These are phyloP conservation scores for Pseudofabraea citricarpa DNA, from an alignment of 2,329 filamentous ascomycete genomes.

Conservation along the genomic window DNA sequence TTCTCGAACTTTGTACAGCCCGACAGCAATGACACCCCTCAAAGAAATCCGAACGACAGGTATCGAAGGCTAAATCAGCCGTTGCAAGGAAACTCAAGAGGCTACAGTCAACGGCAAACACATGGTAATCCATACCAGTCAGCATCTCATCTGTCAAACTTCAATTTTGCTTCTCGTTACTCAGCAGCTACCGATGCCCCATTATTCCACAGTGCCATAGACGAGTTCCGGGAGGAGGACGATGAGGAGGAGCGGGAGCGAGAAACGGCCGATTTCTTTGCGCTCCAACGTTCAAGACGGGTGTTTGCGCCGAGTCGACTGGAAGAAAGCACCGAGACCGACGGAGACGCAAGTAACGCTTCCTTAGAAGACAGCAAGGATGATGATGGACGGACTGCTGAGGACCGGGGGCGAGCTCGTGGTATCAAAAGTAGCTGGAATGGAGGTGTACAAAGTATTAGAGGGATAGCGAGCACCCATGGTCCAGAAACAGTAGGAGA, in stretches of 20 bases:
- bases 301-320: conserved; percentile 82
- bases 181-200: conserved; percentile 73
- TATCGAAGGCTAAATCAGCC: conserved; percentile 22
- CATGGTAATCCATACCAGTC: conserved; percentile 76
- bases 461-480: conserved; percentile 20
- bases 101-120: conserved; percentile 18
- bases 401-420: conserved; percentile 37
- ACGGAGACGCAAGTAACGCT: conserved; percentile 60
- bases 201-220: conserved; percentile 87
- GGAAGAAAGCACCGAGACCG: conserved; percentile 80
- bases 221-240: conserved; percentile 89
- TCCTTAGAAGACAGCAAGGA: conserved; percentile 52
- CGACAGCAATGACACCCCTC: conserved; percentile 38
- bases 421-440: conserved; percentile 64
- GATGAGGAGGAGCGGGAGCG: conserved; percentile 87
- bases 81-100: conserved; percentile 18
- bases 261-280: conserved; percentile 91
- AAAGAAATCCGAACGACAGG: conserved; percentile 29
- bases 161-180: conserved; percentile 75
- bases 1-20: conserved; percentile 68
- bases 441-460: conserved; percentile 32
- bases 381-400: conserved; percentile 34
- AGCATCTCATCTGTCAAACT: conserved; percentile 67
- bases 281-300: conserved; percentile 81
- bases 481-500: conserved; percentile 30